Percentiles rank a stretch among this genome's conserved stretches.
Evolutionary conservation across 768 basidiomycete genomes (phyloP).

Genomic region (Panellus pusillus): DNA sequence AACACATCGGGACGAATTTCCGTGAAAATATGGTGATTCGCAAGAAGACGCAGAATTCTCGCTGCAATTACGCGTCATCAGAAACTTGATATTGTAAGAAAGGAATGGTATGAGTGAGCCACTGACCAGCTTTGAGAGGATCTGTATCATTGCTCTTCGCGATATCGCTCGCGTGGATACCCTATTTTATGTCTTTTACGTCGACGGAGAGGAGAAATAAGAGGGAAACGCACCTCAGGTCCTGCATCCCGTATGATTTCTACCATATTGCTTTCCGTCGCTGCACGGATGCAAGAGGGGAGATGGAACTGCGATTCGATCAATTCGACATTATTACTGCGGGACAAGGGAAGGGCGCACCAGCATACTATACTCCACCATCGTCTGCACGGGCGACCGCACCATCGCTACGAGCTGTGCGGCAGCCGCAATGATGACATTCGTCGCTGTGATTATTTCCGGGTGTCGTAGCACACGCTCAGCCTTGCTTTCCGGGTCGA

Average conservation of each 20-base stretch:
- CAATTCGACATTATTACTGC: neutral
- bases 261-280: conserved; percentile 22
- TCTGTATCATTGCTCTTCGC: conserved; percentile 32
- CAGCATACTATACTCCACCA: conserved; percentile 13
- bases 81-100: neutral
- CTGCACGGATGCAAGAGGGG: conserved; percentile 14
- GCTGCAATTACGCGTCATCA: conserved; percentile 9
- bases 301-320: conserved; percentile 1
- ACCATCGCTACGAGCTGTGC: conserved; percentile 25
- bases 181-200: conserved; percentile 20
- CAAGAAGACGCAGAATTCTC: conserved; percentile 35
- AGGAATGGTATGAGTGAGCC: neutral
- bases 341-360: neutral
- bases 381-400: conserved; percentile 18
- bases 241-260: conserved; percentile 36
- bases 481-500: neutral
- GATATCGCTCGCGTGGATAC: conserved; percentile 39
- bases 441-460: conserved; percentile 10
- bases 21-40: conserved; percentile 35
- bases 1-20: conserved; percentile 39
- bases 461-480: conserved; percentile 6
- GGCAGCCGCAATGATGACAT: conserved; percentile 24
- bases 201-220: neutral
- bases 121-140: conserved; percentile 35
- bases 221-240: conserved; percentile 22